Percentiles rank a stretch among this genome's conserved stretches.
Conservation (phyloP, 2,329 filamentous ascomycete genomes). For the Trichoderma lentiforme region DNA sequence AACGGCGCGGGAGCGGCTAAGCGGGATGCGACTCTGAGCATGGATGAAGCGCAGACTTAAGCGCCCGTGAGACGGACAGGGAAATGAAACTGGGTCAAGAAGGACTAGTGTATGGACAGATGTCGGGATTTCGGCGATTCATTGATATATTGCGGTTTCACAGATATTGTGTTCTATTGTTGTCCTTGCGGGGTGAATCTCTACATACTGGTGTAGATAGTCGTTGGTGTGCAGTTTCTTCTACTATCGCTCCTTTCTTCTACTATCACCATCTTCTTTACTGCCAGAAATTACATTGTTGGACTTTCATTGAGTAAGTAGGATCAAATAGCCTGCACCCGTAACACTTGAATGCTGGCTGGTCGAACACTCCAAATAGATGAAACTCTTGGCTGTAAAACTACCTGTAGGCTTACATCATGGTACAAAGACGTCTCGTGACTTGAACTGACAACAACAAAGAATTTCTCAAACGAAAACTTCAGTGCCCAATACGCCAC, state of each 20-base stretch:
- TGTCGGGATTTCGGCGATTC: background rate
- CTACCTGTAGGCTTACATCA: background rate
- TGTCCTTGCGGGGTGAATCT: background rate
- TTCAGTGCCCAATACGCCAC: background rate
- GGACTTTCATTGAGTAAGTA: too few species aligned
- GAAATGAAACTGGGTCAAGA: background rate
- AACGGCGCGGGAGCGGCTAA: conserved; percentile 8
- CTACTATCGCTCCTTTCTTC: background rate
- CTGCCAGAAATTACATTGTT: background rate
- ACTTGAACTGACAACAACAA: background rate
- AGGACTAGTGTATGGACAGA: background rate
- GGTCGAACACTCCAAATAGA: background rate
- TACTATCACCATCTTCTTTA: background rate
- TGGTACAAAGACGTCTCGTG: background rate
- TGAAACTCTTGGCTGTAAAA: background rate
- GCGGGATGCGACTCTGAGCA: background rate
- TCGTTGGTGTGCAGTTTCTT: background rate
- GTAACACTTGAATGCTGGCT: background rate
- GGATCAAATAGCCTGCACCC: too few species aligned
- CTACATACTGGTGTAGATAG: background rate
- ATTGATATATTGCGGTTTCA: background rate
- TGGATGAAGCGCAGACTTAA: background rate
- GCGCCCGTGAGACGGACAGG: conserved; percentile 1
- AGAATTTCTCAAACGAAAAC: background rate
- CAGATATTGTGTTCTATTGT: background rate